Conservation (phyloP, 176 grass and related monocot genomes). For the Cymbopogon citratus region DNA sequence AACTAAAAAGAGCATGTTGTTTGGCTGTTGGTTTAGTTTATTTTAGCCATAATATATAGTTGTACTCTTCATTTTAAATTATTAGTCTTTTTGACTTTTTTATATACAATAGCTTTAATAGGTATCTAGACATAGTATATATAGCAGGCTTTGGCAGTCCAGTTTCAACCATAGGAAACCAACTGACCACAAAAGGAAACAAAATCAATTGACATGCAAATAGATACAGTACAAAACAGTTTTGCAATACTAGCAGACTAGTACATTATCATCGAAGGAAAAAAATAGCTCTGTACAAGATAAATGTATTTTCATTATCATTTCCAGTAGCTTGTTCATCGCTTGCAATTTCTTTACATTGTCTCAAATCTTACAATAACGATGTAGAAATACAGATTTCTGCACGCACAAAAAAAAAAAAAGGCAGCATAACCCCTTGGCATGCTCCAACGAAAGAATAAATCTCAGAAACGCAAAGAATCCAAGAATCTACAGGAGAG, state of each 20-base stretch:
- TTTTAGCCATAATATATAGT: no score
- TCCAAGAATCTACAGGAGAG: constrained; percentile 33
- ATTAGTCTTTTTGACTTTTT: no score
- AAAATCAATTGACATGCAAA: neutral
- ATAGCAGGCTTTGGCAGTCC: no score
- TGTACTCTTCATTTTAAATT: no score
- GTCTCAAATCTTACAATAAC: neutral
- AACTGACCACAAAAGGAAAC: neutral
- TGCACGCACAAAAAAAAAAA: neutral
- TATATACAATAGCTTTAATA: no score
- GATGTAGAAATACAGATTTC: constrained; percentile 25
- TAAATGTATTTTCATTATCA: neutral
- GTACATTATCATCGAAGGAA: neutral
- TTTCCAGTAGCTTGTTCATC: neutral
- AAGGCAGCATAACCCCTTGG: constrained; percentile 15
- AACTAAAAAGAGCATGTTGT: no score
- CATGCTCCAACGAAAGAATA: constrained; percentile 19
- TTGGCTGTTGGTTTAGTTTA: no score
- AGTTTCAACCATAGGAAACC: no score
- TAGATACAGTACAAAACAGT: neutral
- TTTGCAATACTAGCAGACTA: neutral
- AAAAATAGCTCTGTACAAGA: neutral
- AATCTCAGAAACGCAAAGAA: neutral
- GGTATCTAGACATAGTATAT: no score
- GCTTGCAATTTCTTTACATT: constrained; percentile 1